These are phyloP conservation scores for Colletotrichum endophyticum DNA, from an alignment of 2,329 filamentous ascomycete species.

Conservation along the genomic window DNA sequence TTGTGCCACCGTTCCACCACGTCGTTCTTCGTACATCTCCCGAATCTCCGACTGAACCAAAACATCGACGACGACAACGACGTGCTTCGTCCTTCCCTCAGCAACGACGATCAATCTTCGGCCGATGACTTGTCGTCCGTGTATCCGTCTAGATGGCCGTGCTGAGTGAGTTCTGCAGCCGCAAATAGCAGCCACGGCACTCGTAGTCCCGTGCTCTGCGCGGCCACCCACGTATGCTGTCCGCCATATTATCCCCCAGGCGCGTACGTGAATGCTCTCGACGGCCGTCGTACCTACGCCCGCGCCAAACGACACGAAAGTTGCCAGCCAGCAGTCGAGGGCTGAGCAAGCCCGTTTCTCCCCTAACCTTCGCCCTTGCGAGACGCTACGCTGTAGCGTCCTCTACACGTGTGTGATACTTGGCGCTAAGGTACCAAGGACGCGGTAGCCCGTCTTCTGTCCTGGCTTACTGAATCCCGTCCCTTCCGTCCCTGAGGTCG, in stretches of 20 bases:
- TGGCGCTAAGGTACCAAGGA: slow-evolving; percentile 10
- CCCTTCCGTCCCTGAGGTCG: neutral
- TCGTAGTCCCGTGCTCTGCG: neutral
- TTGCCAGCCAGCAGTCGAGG: neutral
- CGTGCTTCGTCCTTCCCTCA: neutral
- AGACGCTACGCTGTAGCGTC: slow-evolving; percentile 5
- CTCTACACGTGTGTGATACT: slow-evolving; percentile 13
- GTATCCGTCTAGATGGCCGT: neutral
- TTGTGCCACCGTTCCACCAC: neutral
- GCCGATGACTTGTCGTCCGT: neutral
- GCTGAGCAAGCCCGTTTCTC: slow-evolving; percentile 14
- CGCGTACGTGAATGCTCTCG: neutral
- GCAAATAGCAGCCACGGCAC: neutral
- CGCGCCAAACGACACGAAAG: neutral
- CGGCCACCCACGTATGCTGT: neutral
- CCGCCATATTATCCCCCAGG: neutral
- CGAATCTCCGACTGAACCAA: neutral
- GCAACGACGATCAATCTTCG: neutral
- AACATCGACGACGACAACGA: neutral
- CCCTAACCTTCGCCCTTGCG: slow-evolving; percentile 3
- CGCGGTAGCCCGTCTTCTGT: neutral
- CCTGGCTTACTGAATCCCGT: neutral
- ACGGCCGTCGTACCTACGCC: neutral
- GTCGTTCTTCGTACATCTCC: neutral
- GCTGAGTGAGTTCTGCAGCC: neutral